Evolutionary conservation across 805 yeast genomes (phyloP).

Genomic region (Alloascoidea hylecoeti): DNA sequence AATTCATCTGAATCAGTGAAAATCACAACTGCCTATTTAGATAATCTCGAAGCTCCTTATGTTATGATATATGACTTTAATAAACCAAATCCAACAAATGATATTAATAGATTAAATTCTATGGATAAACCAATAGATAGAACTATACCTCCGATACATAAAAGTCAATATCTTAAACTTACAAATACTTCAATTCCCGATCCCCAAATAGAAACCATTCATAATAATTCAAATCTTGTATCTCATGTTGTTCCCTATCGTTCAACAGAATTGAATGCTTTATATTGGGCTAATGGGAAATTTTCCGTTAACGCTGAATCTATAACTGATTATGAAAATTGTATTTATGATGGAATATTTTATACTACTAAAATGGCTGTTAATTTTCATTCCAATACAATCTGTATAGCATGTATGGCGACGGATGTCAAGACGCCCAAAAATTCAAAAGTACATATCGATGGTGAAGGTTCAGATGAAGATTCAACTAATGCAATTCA

Average conservation of each 20-base stretch:
- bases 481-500: not conserved
- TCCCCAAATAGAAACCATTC: not conserved
- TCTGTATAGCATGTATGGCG: slow-evolving; percentile 1
- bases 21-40: not conserved
- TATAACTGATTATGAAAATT: not conserved
- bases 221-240: not conserved
- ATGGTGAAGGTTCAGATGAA: not conserved
- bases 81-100: not conserved
- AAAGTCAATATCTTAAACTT: not conserved
- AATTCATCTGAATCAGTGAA: not conserved
- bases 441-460: not conserved
- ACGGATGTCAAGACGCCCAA: not conserved
- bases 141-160: not conserved
- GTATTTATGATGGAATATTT: slow-evolving; percentile 1
- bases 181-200: not conserved
- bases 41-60: not conserved
- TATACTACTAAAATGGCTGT: not conserved
- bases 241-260: slow-evolving; percentile 1
- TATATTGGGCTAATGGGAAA: not conserved
- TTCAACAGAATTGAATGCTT: not conserved
- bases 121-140: not conserved
- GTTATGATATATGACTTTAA: not conserved
- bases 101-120: not conserved
- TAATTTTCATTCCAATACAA: not conserved
- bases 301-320: not conserved